Base-by-base conservation (phyloP, 75 land plant species). In the Adiantum capillusveneris region DNA sequence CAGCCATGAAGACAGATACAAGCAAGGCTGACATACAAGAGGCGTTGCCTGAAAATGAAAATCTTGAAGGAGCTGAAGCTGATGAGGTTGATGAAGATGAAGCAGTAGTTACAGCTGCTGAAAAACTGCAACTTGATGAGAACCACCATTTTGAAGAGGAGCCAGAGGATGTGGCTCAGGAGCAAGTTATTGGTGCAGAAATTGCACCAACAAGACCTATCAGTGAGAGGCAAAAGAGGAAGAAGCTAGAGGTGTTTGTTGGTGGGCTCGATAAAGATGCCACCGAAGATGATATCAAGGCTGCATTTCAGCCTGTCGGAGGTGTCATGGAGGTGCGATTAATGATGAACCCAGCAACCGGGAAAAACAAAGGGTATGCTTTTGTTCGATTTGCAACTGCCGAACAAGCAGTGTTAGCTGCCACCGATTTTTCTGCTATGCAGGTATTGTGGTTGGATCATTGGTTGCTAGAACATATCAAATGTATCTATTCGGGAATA, bases 311-410 rank as follows among this genome's bases (percentile, higher is more conserved):
- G 54, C 29, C 61, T 24, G 75, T 60, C 30, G 86, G 86, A 0
- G 83, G 75, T 46, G 60, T 83, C n/a, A 65, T 64, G 13, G 86
- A 83, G 56, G 68, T 83, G 28, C 52, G 82, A 11, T 59, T 83
- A 25, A 67, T 62, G 30, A 79, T 28, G 71, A 53, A 69, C 59
- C 54, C 52, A 21, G 42, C 43, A 6, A 65, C 76, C 0, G 70
- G 72, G n/a, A 79, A 76, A 66, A 79, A 79, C 41, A 83, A 83
- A 49, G 86, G 86, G 0, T 83, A 75, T 76, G 86, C 86, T n/a
- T 83, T 83, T 48, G 70, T 83, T 11, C 52, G 58, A 7, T 83
- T 65, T 59, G 86, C 76, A 22, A 65, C 49, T 25, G 59, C 52
- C 42, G 86, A 79, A 48, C 74, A 79, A 44, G 86, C 79, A 2